Evolutionary conservation across 140 eudicot genomes (phyloP), one percentile per base, ranked within the genome.

Genomic region (Flaveria floridana): DNA sequence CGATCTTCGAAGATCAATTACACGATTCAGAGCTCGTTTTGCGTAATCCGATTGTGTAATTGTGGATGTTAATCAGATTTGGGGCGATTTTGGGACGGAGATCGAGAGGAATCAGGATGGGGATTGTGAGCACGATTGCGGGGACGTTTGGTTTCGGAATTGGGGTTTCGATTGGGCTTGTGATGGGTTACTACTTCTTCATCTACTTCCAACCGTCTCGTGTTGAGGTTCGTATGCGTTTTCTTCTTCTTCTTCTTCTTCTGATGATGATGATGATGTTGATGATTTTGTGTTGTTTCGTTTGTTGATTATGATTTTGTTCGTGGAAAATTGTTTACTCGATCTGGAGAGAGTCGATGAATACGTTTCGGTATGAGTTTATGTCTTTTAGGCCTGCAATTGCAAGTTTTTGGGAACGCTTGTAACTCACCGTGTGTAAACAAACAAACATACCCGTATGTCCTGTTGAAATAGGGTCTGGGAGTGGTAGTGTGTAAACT

Each of bases 91-190:
- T 14, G 34, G 20, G 74, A 15, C 9, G 13, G 41, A 63, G 8
- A 7, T 19, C 46, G 65, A 3, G 63, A 67, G 57, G 6, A 39
- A 34, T 34, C 41, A 73, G 41, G 39, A 80, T 80, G 84, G 84
- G 84, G 70, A 25, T 80, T 23, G 73, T 75, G 62, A 80, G 84
- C 19, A 68, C 80, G 6, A 69, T 80, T n/a, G 13, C 65, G 26
- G 84, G 84, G 21, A 41, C 76, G 46, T 76, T 70, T 76, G 85
- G 85, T 0, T 81, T 81, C 39, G 85, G 85, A 76, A 71, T 81
- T 18, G 81, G 85, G 16, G 81, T 81, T 13, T 46, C 77, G n/a
- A 25, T 77, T 53, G 85, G 85, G 19, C 74, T 81, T 52, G 81
- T 76, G 50, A 52, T 64, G 57, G 85, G 85, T 2, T 81, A 81